Percentiles rank a stretch among this genome's conserved stretches.
phyloP scores from a whole-genome alignment of 441 rosid species.

The Eugenia klotzschiana region DNA sequence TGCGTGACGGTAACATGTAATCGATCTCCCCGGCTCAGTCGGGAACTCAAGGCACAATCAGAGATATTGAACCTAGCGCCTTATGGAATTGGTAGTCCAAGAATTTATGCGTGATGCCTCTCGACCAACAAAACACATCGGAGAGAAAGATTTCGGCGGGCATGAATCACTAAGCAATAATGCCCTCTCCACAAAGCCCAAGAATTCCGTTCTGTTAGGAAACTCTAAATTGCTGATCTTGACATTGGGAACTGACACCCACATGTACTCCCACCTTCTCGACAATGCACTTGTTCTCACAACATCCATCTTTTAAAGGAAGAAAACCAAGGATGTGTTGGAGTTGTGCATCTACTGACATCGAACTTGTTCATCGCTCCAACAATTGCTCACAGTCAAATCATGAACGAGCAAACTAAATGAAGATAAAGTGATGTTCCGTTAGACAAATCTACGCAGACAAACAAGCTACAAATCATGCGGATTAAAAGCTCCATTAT shows the following conservation, averaged over 20 bases:
- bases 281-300: neutral
- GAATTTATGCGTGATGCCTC: neutral
- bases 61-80: neutral
- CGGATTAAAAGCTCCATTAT: neutral
- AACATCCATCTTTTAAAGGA: neutral
- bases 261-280: neutral
- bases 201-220: neutral
- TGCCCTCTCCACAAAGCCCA: neutral
- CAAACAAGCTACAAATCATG: neutral
- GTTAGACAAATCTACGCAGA: neutral
- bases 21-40: no score
- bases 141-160: neutral
- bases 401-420: neutral
- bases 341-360: neutral
- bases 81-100: neutral
- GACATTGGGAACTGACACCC: neutral
- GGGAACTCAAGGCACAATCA: neutral
- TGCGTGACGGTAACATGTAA: neutral
- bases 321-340: neutral
- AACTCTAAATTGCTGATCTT: neutral
- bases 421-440: neutral
- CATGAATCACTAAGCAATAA: neutral
- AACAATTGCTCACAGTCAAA: neutral
- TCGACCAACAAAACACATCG: neutral
- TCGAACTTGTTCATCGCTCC: neutral